phyloP scores from a whole-genome alignment of 2,329 filamentous ascomycete genomes.

The Rhynchosporium secalis region DNA sequence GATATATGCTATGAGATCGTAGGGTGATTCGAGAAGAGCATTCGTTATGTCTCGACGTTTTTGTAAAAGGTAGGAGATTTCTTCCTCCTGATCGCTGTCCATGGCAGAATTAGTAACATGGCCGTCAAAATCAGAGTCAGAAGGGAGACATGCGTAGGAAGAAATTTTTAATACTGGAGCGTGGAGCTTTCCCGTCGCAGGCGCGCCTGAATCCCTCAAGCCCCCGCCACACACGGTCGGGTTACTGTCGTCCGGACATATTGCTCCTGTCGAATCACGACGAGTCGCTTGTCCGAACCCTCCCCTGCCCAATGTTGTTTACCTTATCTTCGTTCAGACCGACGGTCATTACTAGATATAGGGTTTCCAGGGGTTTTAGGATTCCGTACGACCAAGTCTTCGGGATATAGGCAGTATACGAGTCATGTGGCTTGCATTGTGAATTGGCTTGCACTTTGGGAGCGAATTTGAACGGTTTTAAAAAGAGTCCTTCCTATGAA shows the following conservation, averaged over 20 bases:
- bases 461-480: no score
- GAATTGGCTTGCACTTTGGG: no score
- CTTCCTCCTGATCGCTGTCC: slow-evolving; percentile 32
- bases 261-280: slow-evolving; percentile 9
- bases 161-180: slow-evolving; percentile 14
- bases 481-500: no score
- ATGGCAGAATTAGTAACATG: slow-evolving; percentile 13
- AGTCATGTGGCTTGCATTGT: no score
- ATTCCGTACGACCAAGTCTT: no score
- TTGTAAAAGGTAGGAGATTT: slow-evolving; percentile 46
- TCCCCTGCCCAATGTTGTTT: neutral
- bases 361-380: neutral
- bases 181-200: neutral
- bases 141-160: neutral
- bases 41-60: slow-evolving; percentile 59
- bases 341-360: neutral
- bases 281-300: neutral
- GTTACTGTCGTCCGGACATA: neutral
- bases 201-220: neutral
- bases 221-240: neutral
- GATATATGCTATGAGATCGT: slow-evolving; percentile 65
- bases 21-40: slow-evolving; percentile 52
- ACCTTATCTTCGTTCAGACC: neutral
- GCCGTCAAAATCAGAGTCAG: neutral
- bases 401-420: no score